phyloP scores from a whole-genome alignment of 352 stramenopile species.

The Pythium brachiatum region DNA sequence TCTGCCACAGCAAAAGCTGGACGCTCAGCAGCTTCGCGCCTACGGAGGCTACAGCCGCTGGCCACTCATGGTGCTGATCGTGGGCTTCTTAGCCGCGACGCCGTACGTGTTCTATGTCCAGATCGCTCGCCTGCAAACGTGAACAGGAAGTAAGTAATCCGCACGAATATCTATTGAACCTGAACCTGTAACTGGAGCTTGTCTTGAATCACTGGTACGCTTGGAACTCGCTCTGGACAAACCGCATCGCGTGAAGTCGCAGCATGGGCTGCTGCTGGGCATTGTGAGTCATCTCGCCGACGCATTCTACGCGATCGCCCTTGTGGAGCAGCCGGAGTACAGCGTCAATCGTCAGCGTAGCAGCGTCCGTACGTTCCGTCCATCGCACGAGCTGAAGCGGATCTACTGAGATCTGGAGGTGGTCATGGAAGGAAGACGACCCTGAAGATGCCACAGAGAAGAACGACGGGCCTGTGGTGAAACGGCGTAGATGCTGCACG shows the following conservation, averaged over 20 bases:
- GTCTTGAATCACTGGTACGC: constrained; percentile 16
- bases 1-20: constrained; percentile 41
- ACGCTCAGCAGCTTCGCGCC: constrained; percentile 44
- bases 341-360: constrained; percentile 1
- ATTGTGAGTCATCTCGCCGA: constrained; percentile 18
- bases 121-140: constrained; percentile 16
- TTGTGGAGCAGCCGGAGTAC: constrained; percentile 25
- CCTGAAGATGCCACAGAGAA: constrained; percentile 13
- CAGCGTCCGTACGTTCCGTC: not conserved
- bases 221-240: constrained; percentile 27
- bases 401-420: constrained; percentile 23
- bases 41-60: constrained; percentile 44
- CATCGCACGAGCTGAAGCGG: constrained; percentile 1
- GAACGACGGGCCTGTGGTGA: constrained; percentile 24
- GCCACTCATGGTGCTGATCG: constrained; percentile 22
- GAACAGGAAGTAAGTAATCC: too few relatives aligned
- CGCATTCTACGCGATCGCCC: constrained; percentile 16
- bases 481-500: constrained; percentile 25
- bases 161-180: constrained; percentile 1
- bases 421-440: constrained; percentile 17
- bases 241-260: constrained; percentile 14
- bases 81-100: constrained; percentile 25
- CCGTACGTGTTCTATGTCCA: constrained; percentile 28
- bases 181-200: not conserved
- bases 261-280: constrained; percentile 22